Evolutionary conservation across 129 eudicot species (phyloP).

Genomic region (Saposhnikovia divaricata): DNA sequence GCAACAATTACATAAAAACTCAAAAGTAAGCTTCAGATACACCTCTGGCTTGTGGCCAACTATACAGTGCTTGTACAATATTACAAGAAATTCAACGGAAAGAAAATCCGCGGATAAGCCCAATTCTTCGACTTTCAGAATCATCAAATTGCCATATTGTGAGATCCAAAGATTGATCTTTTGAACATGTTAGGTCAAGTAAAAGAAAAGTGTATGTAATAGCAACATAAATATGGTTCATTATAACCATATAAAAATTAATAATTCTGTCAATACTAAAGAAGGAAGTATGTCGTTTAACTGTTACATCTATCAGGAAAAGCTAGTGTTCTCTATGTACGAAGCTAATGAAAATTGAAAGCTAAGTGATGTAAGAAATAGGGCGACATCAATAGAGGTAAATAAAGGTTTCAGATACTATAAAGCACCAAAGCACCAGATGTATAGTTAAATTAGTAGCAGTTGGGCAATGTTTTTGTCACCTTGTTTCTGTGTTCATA

Average conservation of each 20-base stretch:
- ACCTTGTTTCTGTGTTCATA: slow-evolving; percentile 3
- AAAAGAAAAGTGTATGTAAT: not conserved
- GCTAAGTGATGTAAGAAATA: slow-evolving; percentile 5
- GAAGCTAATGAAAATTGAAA: slow-evolving; percentile 18
- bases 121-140: not conserved
- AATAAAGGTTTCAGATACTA: not conserved
- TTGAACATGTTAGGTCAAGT: not conserved
- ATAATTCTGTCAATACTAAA: not conserved
- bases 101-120: too few relatives aligned
- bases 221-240: not conserved
- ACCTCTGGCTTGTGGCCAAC: not conserved
- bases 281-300: not conserved
- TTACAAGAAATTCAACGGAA: not conserved
- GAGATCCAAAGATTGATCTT: not conserved
- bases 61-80: not conserved
- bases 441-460: not conserved
- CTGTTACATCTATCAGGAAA: slow-evolving; percentile 5
- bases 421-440: slow-evolving; percentile 7
- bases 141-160: not conserved
- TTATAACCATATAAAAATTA: slow-evolving; percentile 9
- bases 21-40: not conserved
- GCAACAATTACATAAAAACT: not conserved
- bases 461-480: not conserved
- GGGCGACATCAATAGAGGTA: not conserved
- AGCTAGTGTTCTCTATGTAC: slow-evolving; percentile 12